Evolutionary conservation across 805 yeast species (phyloP).

Genomic region (Yamadazyma scolyti): DNA sequence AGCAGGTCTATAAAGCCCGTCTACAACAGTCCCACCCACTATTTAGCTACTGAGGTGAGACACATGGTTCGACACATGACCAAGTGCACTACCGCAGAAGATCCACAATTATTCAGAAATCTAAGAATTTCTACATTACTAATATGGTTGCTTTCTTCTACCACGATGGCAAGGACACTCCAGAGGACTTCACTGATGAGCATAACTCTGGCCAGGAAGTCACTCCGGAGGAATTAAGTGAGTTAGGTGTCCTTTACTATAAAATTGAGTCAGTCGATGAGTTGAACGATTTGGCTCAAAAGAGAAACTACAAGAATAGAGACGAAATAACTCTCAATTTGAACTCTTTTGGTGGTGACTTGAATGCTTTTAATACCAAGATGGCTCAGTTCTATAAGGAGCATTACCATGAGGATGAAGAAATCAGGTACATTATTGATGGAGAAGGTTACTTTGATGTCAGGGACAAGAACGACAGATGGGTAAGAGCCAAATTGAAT

Average conservation of each 20-base stretch:
- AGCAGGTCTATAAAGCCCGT: too few relatives aligned
- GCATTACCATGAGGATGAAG: constrained; percentile 96
- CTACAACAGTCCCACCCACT: too few relatives aligned
- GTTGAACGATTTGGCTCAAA: constrained; percentile 63
- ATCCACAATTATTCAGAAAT: too few relatives aligned
- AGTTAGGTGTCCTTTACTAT: constrained; percentile 68
- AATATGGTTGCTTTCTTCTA: constrained; percentile 38
- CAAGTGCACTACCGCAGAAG: too few relatives aligned
- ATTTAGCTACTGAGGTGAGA: too few relatives aligned
- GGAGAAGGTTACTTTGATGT: constrained; percentile 94
- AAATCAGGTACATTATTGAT: constrained; percentile 81
- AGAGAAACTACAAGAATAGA: constrained; percentile 75
- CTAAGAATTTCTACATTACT: too few relatives aligned
- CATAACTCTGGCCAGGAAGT: constrained; percentile 71
- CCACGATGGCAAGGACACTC: constrained; percentile 58
- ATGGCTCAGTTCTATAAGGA: constrained; percentile 71
- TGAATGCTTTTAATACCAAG: constrained; percentile 54
- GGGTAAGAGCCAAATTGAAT: constrained; percentile 73
- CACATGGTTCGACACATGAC: too few relatives aligned
- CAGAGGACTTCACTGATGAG: constrained; percentile 58
- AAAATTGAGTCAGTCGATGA: constrained; percentile 46
- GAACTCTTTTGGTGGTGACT: constrained; percentile 57
- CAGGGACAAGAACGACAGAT: constrained; percentile 54
- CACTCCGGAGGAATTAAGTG: constrained; percentile 42
- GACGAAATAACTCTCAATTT: constrained; percentile 65